A percentile compares a stretch with the other conserved stretches of the same genome.
These are phyloP conservation scores for Kandelia obovata DNA, from an alignment of 345 rosid species.

Conservation along the genomic window DNA sequence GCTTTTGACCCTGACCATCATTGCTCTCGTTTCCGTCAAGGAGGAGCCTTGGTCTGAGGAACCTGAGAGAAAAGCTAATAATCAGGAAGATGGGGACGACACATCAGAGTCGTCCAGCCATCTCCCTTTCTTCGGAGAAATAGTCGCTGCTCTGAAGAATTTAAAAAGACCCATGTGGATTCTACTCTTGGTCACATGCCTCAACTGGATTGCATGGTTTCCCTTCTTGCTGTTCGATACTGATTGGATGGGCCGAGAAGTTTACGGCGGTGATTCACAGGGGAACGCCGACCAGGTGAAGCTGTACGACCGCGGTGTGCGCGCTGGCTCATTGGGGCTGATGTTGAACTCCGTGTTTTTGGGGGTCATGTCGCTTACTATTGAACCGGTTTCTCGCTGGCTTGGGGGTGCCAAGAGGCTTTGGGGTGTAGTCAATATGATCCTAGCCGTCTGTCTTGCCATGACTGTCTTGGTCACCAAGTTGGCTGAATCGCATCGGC, in stretches of 20 bases:
- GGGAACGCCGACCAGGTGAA: conserved; percentile 23
- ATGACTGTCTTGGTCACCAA: conserved; percentile 55
- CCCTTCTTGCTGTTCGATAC: conserved; percentile 83
- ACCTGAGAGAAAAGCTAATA: conserved; percentile 2
- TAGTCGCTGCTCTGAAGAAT: conserved; percentile 42
- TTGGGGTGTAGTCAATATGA: conserved; percentile 71
- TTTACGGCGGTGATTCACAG: conserved; percentile 66
- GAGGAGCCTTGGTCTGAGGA: conserved; percentile 41
- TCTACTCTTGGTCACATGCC: conserved; percentile 61
- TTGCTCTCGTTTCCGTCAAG: conserved; percentile 44
- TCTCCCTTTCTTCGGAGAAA: conserved; percentile 35
- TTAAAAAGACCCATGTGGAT: conserved; percentile 70
- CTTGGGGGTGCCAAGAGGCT: conserved; percentile 53
- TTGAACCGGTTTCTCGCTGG: conserved; percentile 42
- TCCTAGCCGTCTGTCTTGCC: conserved; percentile 55
- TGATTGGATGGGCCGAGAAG: conserved; percentile 92
- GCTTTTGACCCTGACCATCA: conserved; percentile 37
- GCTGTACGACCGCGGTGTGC: conserved; percentile 62
- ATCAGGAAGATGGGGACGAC: not conserved
- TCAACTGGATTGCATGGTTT: conserved; percentile 92
- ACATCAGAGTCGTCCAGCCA: not conserved
- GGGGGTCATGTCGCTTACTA: conserved; percentile 55
- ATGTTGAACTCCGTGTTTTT: conserved; percentile 72
- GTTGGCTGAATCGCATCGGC: conserved; percentile 48
- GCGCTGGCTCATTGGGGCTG: conserved; percentile 77